Base-by-base conservation (phyloP, 2,329 filamentous ascomycete genomes). In the Didymella keratinophila region DNA sequence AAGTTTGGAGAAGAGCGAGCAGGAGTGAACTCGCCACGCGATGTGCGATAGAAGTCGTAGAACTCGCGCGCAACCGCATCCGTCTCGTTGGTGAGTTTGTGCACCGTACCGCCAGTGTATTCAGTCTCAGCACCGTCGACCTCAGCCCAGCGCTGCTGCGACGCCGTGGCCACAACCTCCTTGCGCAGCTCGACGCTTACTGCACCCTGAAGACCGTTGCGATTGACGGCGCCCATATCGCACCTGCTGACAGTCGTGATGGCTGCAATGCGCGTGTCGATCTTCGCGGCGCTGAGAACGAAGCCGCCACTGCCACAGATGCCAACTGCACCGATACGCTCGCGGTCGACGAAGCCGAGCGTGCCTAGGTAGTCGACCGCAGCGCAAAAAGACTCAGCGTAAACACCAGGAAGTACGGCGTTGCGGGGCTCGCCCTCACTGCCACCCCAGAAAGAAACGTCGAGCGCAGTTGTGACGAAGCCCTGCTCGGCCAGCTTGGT, bases 21-120 rank as follows among this genome's bases (percentile, higher is more conserved):
- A 7, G 71, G 70, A 5, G 69, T 71, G 48, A 71, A 68, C 32
- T 70, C 67, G 4, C 66, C 72, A 14, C 73, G 71, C 2, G 41
- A n/a, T 7, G 71, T 75, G 44, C 73, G 71, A 52, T 75, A 76
- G 52, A 68, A 75, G 44, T 76, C 71, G 37, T 63, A 74, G 43
- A 74, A 73, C 42, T 75, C 73, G 18, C 67, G 65, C 5, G 60
- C 62, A 7, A 75, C 55, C 0, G 63, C 37, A 0, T 60, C 50
- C 1, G 70, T 52, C 12, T 71, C 52, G 0, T 58, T 39, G 0
- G 69, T 73, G 42, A 73, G 55, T 12, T 56, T 58, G 20, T 52
- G 54, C 16, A 14, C 18, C 2, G 45, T 48, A 11, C 30, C 45
- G 5, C 45, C 32, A 2, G 32, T 48, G 32, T 37, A 37, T 27